phyloP scores from a whole-genome alignment of 768 basidiomycete species.

The Phanerochaete carnosa region DNA sequence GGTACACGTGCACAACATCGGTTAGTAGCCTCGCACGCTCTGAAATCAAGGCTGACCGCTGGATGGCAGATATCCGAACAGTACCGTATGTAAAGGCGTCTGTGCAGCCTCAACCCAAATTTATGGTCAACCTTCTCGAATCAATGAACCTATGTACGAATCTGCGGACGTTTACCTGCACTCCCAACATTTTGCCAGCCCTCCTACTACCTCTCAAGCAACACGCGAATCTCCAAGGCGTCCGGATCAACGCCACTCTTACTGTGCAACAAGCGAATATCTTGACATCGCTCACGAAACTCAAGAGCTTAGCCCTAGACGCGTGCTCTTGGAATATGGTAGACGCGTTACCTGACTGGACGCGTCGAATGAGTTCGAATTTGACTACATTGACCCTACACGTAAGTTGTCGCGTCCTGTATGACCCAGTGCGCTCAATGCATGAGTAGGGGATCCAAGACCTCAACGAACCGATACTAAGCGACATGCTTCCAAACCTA shows the following conservation, averaged over 20 bases:
- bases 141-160: slow-evolving; percentile 50
- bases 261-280: slow-evolving; percentile 45
- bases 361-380: slow-evolving; percentile 35
- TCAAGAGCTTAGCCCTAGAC: slow-evolving; percentile 52
- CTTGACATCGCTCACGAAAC: slow-evolving; percentile 35
- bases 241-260: slow-evolving; percentile 54
- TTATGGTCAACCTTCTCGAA: slow-evolving; percentile 49
- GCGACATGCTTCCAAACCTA: slow-evolving; percentile 43
- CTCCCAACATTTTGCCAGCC: slow-evolving; percentile 42
- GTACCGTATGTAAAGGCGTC: slow-evolving; percentile 38
- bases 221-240: slow-evolving; percentile 40
- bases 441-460: slow-evolving; percentile 49
- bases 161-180: slow-evolving; percentile 55
- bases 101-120: slow-evolving; percentile 28
- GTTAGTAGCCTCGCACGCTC: slow-evolving; percentile 31
- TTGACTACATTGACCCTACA: slow-evolving; percentile 55
- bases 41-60: not conserved
- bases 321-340: slow-evolving; percentile 61
- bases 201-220: slow-evolving; percentile 46
- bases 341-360: slow-evolving; percentile 59
- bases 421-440: not conserved
- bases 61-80: slow-evolving; percentile 43
- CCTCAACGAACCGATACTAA: slow-evolving; percentile 50
- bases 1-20: slow-evolving; percentile 57
- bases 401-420: slow-evolving; percentile 37